Evolutionary conservation across 2,329 filamentous ascomycete species (phyloP).

Genomic region (Ophiostoma sp.): DNA sequence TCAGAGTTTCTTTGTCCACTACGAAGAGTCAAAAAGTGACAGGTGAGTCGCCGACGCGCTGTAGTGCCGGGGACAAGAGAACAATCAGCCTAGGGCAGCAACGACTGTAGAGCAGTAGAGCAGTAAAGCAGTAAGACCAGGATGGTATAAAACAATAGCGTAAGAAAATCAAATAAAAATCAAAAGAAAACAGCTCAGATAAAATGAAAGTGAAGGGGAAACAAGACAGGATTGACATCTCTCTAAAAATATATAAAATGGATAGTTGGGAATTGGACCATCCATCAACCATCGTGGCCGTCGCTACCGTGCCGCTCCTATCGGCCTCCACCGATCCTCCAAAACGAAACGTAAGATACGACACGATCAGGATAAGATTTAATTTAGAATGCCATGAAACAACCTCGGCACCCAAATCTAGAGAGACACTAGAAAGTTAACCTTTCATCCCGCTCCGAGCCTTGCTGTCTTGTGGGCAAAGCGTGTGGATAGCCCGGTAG

Average conservation of each 20-base stretch:
- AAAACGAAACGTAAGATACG: slow-evolving; percentile 2
- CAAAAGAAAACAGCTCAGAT: background rate
- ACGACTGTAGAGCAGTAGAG: no score
- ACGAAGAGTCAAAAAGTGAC: background rate
- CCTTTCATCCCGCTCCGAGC: background rate
- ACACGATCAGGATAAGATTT: background rate
- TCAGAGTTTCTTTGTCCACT: background rate
- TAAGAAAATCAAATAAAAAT: no score
- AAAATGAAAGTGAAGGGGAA: background rate
- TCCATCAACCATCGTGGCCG: background rate
- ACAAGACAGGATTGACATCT: background rate
- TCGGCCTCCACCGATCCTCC: background rate
- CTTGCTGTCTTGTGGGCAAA: background rate
- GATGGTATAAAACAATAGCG: background rate
- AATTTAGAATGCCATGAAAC: background rate
- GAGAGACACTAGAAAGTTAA: background rate
- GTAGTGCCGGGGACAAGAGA: background rate
- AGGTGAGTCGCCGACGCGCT: background rate
- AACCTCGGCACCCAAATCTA: background rate
- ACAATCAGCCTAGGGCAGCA: no score
- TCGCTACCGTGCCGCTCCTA: background rate
- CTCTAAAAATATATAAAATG: background rate
- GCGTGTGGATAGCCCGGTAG: slow-evolving; percentile 12
- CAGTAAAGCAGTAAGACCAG: background rate
- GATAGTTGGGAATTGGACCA: background rate